phyloP scores from a whole-genome alignment of 805 yeast species.

The Candida adriatica region DNA sequence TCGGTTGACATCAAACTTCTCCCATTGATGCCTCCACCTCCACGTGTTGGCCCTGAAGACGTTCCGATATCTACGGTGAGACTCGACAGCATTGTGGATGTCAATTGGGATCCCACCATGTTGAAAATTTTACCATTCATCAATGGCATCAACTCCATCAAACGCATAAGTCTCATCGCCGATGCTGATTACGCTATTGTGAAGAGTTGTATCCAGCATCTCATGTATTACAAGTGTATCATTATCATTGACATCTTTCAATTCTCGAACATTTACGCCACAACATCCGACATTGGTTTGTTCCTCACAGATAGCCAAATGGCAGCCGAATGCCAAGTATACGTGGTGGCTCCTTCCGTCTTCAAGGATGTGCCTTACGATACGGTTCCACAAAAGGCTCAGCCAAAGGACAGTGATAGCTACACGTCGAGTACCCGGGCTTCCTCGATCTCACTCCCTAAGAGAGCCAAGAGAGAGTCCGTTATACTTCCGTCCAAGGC shows the following conservation, averaged over 20 bases:
- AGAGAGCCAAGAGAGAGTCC: constrained; percentile 7
- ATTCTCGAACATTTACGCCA: constrained; percentile 81
- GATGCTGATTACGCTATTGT: constrained; percentile 75
- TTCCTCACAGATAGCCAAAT: constrained; percentile 59
- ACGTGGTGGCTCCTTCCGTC: constrained; percentile 46
- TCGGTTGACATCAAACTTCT: constrained; percentile 91
- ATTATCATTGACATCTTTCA: constrained; percentile 83
- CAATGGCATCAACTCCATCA: constrained; percentile 81
- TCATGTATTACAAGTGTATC: constrained; percentile 84
- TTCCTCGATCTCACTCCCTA: constrained; percentile 11
- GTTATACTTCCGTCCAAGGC: constrained; percentile 52
- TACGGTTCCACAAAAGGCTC: neutral
- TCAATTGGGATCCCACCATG: constrained; percentile 97
- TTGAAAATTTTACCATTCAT: constrained; percentile 77
- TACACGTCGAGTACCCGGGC: constrained; percentile 4
- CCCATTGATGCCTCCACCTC: constrained; percentile 79
- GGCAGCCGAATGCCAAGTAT: constrained; percentile 81
- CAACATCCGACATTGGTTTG: constrained; percentile 67
- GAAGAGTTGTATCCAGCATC: constrained; percentile 82
- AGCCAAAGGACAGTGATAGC: constrained; percentile 2
- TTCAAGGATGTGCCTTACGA: constrained; percentile 30
- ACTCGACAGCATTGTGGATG: constrained; percentile 66
- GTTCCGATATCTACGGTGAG: constrained; percentile 91
- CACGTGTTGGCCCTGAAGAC: constrained; percentile 67
- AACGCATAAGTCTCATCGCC: constrained; percentile 69